These are phyloP conservation scores for Penicillium atrosanguineum DNA, from an alignment of 495 filamentous ascomycete species.

Conservation along the genomic window DNA sequence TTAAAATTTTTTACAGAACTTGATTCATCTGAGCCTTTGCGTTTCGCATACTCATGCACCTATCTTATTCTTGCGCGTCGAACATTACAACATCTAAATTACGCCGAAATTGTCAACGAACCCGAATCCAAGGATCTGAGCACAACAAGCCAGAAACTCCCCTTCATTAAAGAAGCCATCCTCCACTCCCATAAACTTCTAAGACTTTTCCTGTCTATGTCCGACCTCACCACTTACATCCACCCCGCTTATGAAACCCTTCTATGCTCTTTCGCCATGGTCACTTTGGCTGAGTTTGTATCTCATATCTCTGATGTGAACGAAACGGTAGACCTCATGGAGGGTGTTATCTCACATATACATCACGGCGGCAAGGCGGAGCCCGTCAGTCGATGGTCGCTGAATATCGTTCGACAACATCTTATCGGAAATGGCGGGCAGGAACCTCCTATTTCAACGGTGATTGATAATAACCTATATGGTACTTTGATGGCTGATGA, in stretches of 20 bases:
- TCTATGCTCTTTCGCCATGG: conserved; percentile 19
- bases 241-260: conserved; percentile 19
- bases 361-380: conserved; percentile 19
- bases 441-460: background rate
- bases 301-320: conserved; percentile 3
- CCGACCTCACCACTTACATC: conserved; percentile 15
- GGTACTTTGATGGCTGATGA: background rate
- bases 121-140: background rate
- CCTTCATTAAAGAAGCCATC: conserved; percentile 12
- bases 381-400: conserved; percentile 18
- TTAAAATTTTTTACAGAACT: conserved; percentile 5
- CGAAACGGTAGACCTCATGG: conserved; percentile 9
- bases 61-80: conserved; percentile 18
- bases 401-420: conserved; percentile 18
- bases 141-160: background rate
- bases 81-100: conserved; percentile 10
- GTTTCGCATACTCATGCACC: conserved; percentile 19
- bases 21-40: conserved; percentile 18
- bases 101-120: background rate
- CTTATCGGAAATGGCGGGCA: background rate
- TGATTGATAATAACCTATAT: background rate
- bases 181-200: conserved; percentile 5
- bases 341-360: conserved; percentile 17
- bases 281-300: conserved; percentile 15
- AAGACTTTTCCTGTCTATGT: conserved; percentile 12